A percentile compares a stretch with the other conserved stretches of the same genome.
Evolutionary conservation across 202 grass and related monocot genomes (phyloP).

Genomic region (Miscanthus sacchariflorus): DNA sequence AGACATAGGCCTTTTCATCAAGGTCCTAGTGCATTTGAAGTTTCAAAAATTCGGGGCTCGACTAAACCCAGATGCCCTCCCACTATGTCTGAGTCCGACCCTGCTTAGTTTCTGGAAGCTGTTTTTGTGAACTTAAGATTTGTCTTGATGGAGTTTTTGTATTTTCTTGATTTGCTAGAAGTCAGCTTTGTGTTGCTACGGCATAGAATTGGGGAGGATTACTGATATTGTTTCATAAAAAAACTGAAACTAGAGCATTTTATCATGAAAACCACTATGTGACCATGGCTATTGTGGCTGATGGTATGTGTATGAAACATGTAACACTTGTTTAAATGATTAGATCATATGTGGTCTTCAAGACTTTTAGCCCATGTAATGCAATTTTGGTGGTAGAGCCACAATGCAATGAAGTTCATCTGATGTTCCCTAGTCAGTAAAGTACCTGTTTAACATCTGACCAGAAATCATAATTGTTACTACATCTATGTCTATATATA

Average conservation of each 20-base stretch:
- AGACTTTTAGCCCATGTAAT: not conserved
- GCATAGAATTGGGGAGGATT: not conserved
- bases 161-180: not conserved
- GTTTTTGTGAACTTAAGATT: constrained; percentile 13
- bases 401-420: not conserved
- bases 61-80: not conserved
- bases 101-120: not conserved
- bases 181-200: not conserved
- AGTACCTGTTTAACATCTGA: not conserved
- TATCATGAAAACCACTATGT: not conserved
- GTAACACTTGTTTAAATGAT: constrained; percentile 5
- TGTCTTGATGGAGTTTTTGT: not conserved
- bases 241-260: not conserved
- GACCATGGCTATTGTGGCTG: not conserved
- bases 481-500: constrained; percentile 8
- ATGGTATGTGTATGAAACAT: not conserved
- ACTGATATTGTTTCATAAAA: not conserved
- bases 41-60: not conserved
- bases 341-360: not conserved
- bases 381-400: not conserved
- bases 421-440: not conserved
- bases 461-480: not conserved
- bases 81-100: not conserved
- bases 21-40: not conserved
- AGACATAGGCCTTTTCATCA: not conserved